Percentiles rank a stretch among this genome's conserved stretches.
These are phyloP conservation scores for Trametes versicolor DNA, from an alignment of 1,284 basidiomycete genomes.

Conservation along the genomic window DNA sequence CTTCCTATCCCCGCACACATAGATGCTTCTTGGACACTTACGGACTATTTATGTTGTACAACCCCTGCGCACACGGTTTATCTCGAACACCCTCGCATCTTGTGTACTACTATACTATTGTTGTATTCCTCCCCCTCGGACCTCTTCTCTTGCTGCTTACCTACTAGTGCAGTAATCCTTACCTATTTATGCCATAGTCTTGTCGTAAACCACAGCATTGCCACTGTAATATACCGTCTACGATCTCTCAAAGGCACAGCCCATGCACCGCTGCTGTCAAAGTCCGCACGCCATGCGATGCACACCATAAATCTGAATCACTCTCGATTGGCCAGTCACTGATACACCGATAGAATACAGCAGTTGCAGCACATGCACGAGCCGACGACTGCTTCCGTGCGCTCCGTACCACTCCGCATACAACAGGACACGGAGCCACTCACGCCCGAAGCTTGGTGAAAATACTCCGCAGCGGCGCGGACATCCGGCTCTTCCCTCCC, in stretches of 20 bases:
- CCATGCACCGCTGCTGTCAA: not conserved
- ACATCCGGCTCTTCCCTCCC: conserved; percentile 39
- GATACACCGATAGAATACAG: not conserved
- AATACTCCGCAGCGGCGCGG: conserved; percentile 41
- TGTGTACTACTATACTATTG: conserved; percentile 3
- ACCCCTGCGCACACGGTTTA: not conserved
- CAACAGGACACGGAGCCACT: not conserved
- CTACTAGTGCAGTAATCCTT: conserved; percentile 2
- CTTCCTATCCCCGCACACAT: not conserved
- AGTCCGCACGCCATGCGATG: conserved; percentile 3
- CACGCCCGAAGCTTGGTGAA: conserved; percentile 41
- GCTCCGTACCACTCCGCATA: not conserved
- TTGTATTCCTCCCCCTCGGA: not conserved
- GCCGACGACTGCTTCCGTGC: not conserved
- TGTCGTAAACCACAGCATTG: conserved; percentile 11
- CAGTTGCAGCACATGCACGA: not conserved
- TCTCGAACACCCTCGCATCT: not conserved
- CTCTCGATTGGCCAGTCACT: not conserved
- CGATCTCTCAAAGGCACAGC: conserved; percentile 14
- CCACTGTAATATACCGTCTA: conserved; percentile 12
- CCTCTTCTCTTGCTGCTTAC: not conserved
- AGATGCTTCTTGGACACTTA: not conserved
- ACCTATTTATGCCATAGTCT: conserved; percentile 6
- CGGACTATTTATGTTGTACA: not conserved
- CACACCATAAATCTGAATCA: not conserved